Base-by-base conservation (phyloP, 257 asterid genomes). In the Linderniella brevidens region DNA sequence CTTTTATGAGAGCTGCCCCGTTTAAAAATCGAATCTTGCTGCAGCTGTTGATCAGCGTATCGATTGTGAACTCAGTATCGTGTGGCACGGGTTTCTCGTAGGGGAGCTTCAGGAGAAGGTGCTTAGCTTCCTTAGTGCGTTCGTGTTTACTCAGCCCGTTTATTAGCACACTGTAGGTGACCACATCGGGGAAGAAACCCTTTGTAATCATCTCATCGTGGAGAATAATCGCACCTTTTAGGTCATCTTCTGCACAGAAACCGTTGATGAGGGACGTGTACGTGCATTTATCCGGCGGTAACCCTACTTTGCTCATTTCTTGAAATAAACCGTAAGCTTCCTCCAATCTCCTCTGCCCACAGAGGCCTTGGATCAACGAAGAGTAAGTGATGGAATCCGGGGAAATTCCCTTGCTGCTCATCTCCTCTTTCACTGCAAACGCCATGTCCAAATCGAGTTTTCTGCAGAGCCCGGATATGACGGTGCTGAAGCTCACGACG, bases 111-210 rank as follows among this genome's bases (percentile, higher is more conserved):
- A 81, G 74, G 58, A 81, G 73, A 50, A 78, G 76, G 49, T 65
- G 67, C 55, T 76, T 86, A 52, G 94, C 94, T 74, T 86, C 96
- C 57, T 64, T 67, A 25, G 68, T 72, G 8, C 82, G 86, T 48
- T 76, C 71, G 70, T 74, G 79, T 63, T 70, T 79, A 64, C 62
- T 72, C 12, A 86, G 65, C 61, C 96, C 90, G 13, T 74, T 81
- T 52, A 86, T 76, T 46, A 86, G 61, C 65, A 86, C 96, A n/a
- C 80, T 79, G 66, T 86, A 86, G 37, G 94, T 76, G 32, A 86
- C 90, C 13, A 76, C 76, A 66, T 82, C 96, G 17, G 93, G 96
- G 39, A 86, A 68, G 53, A 74, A 61, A 46, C 93, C 92, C 66
- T 69, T 68, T 13, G 14, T n/a, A 8, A 82, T 82, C 96, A 86